Percentiles rank a stretch among this genome's conserved stretches.
Conservation (phyloP, 768 basidiomycete species). For the Trametes coccinea region DNA sequence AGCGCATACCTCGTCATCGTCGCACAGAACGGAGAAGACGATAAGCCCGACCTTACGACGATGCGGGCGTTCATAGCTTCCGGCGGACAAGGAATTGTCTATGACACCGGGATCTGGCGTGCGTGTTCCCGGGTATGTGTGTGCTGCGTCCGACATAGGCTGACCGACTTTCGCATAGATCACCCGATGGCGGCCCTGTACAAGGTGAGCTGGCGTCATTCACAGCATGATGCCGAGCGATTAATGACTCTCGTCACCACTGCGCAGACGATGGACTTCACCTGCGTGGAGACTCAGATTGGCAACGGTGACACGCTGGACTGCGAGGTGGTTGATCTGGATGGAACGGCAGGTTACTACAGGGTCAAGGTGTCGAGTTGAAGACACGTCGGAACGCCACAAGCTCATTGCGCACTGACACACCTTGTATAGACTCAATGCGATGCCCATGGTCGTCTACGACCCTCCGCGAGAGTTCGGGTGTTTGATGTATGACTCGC, state of each 20-base stretch:
- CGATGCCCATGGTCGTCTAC: no score
- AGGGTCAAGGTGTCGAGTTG: constrained; percentile 19
- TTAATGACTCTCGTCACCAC: background rate
- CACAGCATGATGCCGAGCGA: background rate
- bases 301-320: constrained; percentile 76
- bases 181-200: constrained; percentile 88
- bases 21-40: constrained; percentile 74
- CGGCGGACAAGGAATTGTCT: constrained; percentile 82
- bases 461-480: no score
- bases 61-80: constrained; percentile 82
- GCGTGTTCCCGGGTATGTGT: constrained; percentile 39
- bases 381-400: background rate
- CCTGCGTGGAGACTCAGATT: constrained; percentile 93
- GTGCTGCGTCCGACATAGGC: background rate
- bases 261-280: constrained; percentile 67
- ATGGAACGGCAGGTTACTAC: constrained; percentile 21
- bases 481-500: no score
- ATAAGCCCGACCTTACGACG: constrained; percentile 72
- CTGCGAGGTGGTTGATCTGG: constrained; percentile 77
- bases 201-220: constrained; percentile 45
- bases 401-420: no score
- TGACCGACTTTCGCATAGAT: constrained; percentile 47
- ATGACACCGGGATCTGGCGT: constrained; percentile 89
- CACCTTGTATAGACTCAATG: no score
- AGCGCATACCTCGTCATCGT: constrained; percentile 81